Evolutionary conservation across 2,329 filamentous ascomycete species (phyloP), one percentile per base, ranked within the genome.

Genomic region (Fusarium camptoceras): DNA sequence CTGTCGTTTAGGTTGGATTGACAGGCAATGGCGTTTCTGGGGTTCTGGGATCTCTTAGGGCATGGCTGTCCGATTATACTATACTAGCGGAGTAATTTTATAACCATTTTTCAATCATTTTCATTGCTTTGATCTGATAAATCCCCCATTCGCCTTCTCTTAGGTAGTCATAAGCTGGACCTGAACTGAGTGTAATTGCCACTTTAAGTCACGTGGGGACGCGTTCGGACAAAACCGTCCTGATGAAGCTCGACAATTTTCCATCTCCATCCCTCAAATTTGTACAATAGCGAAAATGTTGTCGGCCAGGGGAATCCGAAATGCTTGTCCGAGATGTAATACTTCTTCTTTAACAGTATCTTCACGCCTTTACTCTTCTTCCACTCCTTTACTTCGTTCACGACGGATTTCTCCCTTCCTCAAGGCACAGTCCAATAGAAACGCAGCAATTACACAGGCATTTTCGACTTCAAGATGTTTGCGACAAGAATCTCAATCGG

Each of bases 301-400:
- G 60, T 78, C 79, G 51, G 74, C 76, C 54, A 76, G 74, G 58
- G 72, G 78, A 64, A 75, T 80, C 48, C 72, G 75, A 68, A 76
- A 75, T 76, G 78, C 74, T 68, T 80, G 75, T 54, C 75, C 76
- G 42, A 76, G 70, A 65, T 77, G 73, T 63, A 73, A 48, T 59
- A 43, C 67, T 51, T 55, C 67, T 53, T 59, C 57, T 46, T 64
- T 71, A 30, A 51, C 68, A 53, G 48, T 47, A 25, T 53, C 57
- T 20, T 62, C 54, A 39, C 68, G 65, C 4, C 49, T 71, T 42
- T 59, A 66, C 28, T 49, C 46, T 41, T 51, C 55, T 46, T 57
- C 60, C 42, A 43, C 56, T 62, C 63, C 64, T 51, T 72, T 55
- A 24, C 46, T 68, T 53, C 66, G 63, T 68, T 30, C 66, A 42